Base-by-base conservation (phyloP, 306 rosid species). In the Begonia fuchsioides region DNA sequence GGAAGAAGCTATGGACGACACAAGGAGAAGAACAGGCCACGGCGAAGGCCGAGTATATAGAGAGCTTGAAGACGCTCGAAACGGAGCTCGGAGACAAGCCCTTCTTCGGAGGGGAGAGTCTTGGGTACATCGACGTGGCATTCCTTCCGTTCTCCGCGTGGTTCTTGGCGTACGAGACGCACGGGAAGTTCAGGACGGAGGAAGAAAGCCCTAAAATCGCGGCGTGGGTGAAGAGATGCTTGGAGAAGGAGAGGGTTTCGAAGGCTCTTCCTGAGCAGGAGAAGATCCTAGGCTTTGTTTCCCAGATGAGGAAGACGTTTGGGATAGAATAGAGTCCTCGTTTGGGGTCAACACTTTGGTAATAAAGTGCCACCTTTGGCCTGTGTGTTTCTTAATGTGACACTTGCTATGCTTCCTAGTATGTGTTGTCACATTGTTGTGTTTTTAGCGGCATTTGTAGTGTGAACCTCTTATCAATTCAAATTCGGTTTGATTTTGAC, bases 61-160 rank as follows among this genome's bases (percentile, higher is more conserved):
- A 61, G 12, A 11, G 16, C 50, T 46, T 66, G 11, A 60, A 49
- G 52, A n/a, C 45, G 41, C 13, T 66, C 6, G 63, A 62, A 15
- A 51, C 14, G 3, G 62, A 61, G 53, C 63, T 71, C 12, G 77
- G 66, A 1, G 69, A 62, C 9, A 66, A 53, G 49, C 5, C 55
- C n/a, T n/a, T n/a, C n/a, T n/a, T n/a, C n/a, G n/a, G n/a, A n/a
- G n/a, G n/a, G n/a, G n/a, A n/a, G n/a, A 44, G 3, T 7, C 13
- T 44, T 44, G 48, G 48, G 13, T 44, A 7, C 13, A 15, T 44
- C 6, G 48, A 44, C 12, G 13, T 44, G 13, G 48, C 48, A 7
- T 4, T 12, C 9, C 9, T 44, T 44, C 9, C 9, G 3, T 44
- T 44, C 48, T 44, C 9, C 12, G 13, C 8, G 12, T 44, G 48